Evolutionary conservation across 768 basidiomycete genomes (phyloP).

Genomic region (Obba rivulosa): DNA sequence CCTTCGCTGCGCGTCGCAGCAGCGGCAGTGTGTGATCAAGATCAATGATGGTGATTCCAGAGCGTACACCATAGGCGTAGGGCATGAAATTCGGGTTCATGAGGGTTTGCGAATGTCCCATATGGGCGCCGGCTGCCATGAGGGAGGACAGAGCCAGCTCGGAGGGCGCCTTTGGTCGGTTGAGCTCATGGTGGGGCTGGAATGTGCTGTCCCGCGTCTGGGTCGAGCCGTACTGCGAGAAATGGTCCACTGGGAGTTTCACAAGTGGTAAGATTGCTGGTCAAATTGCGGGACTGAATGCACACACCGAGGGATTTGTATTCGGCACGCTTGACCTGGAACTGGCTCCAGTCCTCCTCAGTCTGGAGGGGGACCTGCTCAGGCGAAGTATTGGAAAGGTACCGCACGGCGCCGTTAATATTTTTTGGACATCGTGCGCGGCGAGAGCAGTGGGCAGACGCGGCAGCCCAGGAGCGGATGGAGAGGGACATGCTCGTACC

Average conservation of each 20-base stretch:
- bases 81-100: conserved; percentile 89
- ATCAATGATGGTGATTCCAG: conserved; percentile 90
- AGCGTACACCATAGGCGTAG: conserved; percentile 88
- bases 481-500: conserved; percentile 20
- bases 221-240: conserved; percentile 73
- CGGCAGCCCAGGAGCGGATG: conserved; percentile 13
- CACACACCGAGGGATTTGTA: conserved; percentile 49
- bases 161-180: conserved; percentile 51
- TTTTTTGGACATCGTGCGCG: not conserved
- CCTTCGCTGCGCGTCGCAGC: conserved; percentile 82
- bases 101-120: conserved; percentile 80
- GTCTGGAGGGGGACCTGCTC: conserved; percentile 33
- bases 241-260: conserved; percentile 45
- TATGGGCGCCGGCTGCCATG: conserved; percentile 88
- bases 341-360: conserved; percentile 58
- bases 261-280: conserved; percentile 36
- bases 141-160: conserved; percentile 83
- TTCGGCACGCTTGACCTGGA: conserved; percentile 56
- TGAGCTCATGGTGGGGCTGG: conserved; percentile 66
- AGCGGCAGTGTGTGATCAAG: conserved; percentile 91
- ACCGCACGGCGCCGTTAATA: not conserved
- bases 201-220: conserved; percentile 62
- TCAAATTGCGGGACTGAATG: conserved; percentile 41
- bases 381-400: conserved; percentile 3
- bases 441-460: conserved; percentile 15